Evolutionary conservation across 2,329 filamentous ascomycete species (phyloP), one percentile per base, ranked within the genome.

Genomic region (Tympanopsis confertula): DNA sequence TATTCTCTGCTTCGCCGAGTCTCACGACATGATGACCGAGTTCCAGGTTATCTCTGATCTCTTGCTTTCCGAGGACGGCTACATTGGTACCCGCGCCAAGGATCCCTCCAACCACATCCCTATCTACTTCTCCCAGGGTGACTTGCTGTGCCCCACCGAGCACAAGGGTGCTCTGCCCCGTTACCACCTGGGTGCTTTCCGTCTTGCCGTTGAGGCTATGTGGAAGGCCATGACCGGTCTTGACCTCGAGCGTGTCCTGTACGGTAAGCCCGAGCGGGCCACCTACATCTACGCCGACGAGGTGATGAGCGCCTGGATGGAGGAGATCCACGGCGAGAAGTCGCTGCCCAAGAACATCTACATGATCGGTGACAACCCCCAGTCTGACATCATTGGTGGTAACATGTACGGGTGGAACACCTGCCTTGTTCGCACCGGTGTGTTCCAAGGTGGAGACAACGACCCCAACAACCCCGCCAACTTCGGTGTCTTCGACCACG

Each of bases 381-480:
- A 76, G 19, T 82, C 76, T 19, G 80, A 85, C 53, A 84, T 85
- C 50, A 68, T 82, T 45, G 82, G 82, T 44, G 82, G 81, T 43
- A 86, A 86, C 68, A 82, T 79, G 71, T 85, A 86, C 58, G 79
- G 79, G 42, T 86, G 82, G 82, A 86, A 86, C 62, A 86, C 82
- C 3, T 86, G 82, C 52, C 61, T 86, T 38, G 82, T 86, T 40
- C 74, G 81, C 52, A 86, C 82, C 0, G 82, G 82, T 61, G 81
- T 86, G 35, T 86, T 82, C 71, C 78, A 84, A 62, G 82, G 82
- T 43, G 79, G 74, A n/a, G 79, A 76, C 41, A 86, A 86, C 53
- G 82, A 86, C 52, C 69, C 79, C 56, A 68, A 84, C 61, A 86
- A 84, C 61, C 82, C 82, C 1, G 82, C 82, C 52, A 82, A 70